These are phyloP conservation scores for Talaromyces marneffei DNA, from an alignment of 2,329 filamentous ascomycete species.

Conservation along the genomic window DNA sequence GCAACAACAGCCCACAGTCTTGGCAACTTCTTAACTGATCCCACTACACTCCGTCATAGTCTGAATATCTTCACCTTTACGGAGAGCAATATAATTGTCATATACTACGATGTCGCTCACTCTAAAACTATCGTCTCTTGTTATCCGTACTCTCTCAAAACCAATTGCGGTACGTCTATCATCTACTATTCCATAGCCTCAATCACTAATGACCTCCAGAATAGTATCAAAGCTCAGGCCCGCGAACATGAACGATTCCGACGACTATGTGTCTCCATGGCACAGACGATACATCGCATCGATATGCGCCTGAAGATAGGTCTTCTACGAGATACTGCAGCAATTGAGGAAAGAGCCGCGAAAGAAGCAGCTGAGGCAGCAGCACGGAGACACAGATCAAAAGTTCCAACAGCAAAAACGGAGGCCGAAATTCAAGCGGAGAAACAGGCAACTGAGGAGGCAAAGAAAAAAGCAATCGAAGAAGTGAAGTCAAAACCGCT, in stretches of 20 bases:
- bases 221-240: slow-evolving; percentile 61
- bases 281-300: slow-evolving; percentile 58
- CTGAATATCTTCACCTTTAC: slow-evolving; percentile 34
- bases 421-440: slow-evolving; percentile 55
- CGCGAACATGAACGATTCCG: slow-evolving; percentile 64
- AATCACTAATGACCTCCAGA: slow-evolving; percentile 43
- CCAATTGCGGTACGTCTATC: slow-evolving; percentile 55
- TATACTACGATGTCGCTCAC: slow-evolving; percentile 53
- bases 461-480: slow-evolving; percentile 40
- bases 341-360: slow-evolving; percentile 39
- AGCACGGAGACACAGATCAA: slow-evolving; percentile 48
- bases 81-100: not conserved
- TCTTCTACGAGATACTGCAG: slow-evolving; percentile 56
- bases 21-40: slow-evolving; percentile 55
- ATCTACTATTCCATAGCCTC: not conserved
- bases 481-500: slow-evolving; percentile 44
- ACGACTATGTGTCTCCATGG: slow-evolving; percentile 55
- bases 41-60: slow-evolving; percentile 61
- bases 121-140: slow-evolving; percentile 60
- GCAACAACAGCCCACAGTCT: slow-evolving; percentile 9
- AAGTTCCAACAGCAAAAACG: slow-evolving; percentile 56
- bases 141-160: slow-evolving; percentile 61
- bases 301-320: slow-evolving; percentile 65
- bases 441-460: slow-evolving; percentile 28
- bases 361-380: slow-evolving; percentile 52